Evolutionary conservation across 2,329 filamentous ascomycete genomes (phyloP).

Genomic region (Sarocladium oryzae): DNA sequence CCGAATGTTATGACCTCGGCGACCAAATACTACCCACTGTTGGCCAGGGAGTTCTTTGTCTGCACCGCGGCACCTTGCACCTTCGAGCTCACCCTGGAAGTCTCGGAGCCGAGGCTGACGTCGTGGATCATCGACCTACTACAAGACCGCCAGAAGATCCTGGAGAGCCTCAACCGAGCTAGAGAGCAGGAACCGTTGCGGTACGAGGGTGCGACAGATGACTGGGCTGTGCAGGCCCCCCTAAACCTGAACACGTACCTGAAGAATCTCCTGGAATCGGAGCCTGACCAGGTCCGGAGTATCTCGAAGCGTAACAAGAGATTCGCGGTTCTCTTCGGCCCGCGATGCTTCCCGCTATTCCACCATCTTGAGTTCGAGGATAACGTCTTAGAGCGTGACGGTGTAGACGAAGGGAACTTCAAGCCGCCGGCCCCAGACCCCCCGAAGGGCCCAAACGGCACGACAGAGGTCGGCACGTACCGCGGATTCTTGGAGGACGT

Average conservation of each 20-base stretch:
- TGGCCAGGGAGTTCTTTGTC: slow-evolving; percentile 29
- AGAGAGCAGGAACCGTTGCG: slow-evolving; percentile 40
- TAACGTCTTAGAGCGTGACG: slow-evolving; percentile 23
- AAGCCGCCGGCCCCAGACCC: slow-evolving; percentile 28
- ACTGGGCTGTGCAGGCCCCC: slow-evolving; percentile 34
- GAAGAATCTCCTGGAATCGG: slow-evolving; percentile 38
- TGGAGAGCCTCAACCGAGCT: slow-evolving; percentile 30
- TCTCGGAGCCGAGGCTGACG: slow-evolving; percentile 42
- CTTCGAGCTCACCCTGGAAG: slow-evolving; percentile 37
- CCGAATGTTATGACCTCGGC: slow-evolving; percentile 17
- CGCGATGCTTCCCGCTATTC: slow-evolving; percentile 43
- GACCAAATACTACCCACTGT: slow-evolving; percentile 32
- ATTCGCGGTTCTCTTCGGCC: slow-evolving; percentile 47
- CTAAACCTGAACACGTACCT: slow-evolving; percentile 45
- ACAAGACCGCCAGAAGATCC: slow-evolving; percentile 38
- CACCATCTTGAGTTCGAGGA: slow-evolving; percentile 42
- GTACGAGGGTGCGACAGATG: slow-evolving; percentile 36
- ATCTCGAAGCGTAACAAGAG: slow-evolving; percentile 53
- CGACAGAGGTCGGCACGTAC: slow-evolving; percentile 32
- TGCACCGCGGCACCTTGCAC: slow-evolving; percentile 38
- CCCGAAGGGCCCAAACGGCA: slow-evolving; percentile 23
- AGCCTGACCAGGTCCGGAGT: slow-evolving; percentile 30
- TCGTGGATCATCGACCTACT: slow-evolving; percentile 36
- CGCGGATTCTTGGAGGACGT: slow-evolving; percentile 45
- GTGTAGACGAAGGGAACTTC: slow-evolving; percentile 32